These are phyloP conservation scores for Phytopythium oedochilum DNA, from an alignment of 352 stramenopile genomes.

Conservation along the genomic window DNA sequence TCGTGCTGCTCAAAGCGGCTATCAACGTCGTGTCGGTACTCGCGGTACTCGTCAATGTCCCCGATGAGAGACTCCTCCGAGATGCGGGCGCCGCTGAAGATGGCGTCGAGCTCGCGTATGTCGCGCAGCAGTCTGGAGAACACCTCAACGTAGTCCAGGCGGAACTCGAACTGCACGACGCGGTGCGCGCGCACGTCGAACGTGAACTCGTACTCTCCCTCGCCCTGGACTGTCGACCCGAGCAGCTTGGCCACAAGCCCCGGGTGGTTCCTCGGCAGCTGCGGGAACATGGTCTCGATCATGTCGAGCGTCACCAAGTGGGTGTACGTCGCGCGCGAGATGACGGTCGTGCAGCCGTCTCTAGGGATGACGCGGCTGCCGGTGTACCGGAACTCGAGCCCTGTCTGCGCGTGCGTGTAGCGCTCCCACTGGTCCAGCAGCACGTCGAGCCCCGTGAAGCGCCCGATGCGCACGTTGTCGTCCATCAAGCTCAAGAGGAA, in stretches of 20 bases:
- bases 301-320: slow-evolving; percentile 35
- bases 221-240: slow-evolving; percentile 21
- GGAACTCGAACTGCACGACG: slow-evolving; percentile 39
- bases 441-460: slow-evolving; percentile 31
- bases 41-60: slow-evolving; percentile 25
- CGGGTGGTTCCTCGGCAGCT: slow-evolving; percentile 18
- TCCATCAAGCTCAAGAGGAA: slow-evolving; percentile 48
- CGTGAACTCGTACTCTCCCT: slow-evolving; percentile 33
- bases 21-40: neutral
- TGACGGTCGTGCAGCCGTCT: slow-evolving; percentile 22
- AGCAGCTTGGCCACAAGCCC: slow-evolving; percentile 24
- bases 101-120: slow-evolving; percentile 22
- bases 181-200: slow-evolving; percentile 34
- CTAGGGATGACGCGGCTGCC: slow-evolving; percentile 20
- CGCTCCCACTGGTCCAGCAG: slow-evolving; percentile 46
- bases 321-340: slow-evolving; percentile 32
- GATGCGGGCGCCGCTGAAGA: slow-evolving; percentile 40
- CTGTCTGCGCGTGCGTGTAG: slow-evolving; percentile 37
- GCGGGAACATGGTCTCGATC: slow-evolving; percentile 49
- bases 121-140: slow-evolving; percentile 40
- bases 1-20: neutral
- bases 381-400: slow-evolving; percentile 31
- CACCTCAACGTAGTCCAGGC: slow-evolving; percentile 31
- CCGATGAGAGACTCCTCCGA: slow-evolving; percentile 51
- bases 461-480: slow-evolving; percentile 35